Conservation (phyloP, 768 basidiomycete species). For the Leccinum rimulosum region DNA sequence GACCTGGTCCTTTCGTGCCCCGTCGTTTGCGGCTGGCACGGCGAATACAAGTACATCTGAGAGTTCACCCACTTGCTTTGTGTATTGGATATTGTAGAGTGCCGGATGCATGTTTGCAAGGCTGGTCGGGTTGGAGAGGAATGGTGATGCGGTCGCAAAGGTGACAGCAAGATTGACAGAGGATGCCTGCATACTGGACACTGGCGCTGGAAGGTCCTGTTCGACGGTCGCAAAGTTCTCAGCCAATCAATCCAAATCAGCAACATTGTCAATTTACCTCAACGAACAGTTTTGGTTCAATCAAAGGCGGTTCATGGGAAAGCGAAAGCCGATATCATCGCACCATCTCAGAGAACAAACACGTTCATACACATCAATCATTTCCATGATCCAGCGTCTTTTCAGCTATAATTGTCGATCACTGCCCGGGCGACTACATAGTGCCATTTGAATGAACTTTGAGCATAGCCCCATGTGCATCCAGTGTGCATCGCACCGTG, state of each 20-base stretch:
- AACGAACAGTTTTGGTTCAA: not conserved
- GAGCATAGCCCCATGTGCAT: not conserved
- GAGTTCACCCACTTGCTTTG: conserved; percentile 20
- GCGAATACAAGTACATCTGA: conserved; percentile 22
- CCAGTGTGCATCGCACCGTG: not conserved
- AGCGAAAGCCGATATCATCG: not conserved
- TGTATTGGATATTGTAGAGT: conserved; percentile 23
- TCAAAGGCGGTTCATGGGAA: not conserved
- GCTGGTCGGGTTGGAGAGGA: conserved; percentile 22
- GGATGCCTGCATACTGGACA: conserved; percentile 8
- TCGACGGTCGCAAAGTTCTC: not conserved
- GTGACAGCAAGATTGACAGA: conserved; percentile 31
- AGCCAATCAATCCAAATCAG: not conserved
- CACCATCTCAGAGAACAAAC: not conserved
- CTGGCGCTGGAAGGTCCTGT: conserved; percentile 1
- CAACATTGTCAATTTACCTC: not conserved
- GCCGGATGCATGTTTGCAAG: conserved; percentile 20
- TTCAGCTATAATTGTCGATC: not conserved
- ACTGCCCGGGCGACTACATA: not conserved
- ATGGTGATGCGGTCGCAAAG: conserved; percentile 22
- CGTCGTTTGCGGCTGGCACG: conserved; percentile 6
- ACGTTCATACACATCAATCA: not conserved
- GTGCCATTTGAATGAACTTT: not conserved
- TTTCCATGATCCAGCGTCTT: not conserved
- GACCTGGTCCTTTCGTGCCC: conserved; percentile 6